phyloP scores from a whole-genome alignment of 768 basidiomycete species.

The Hericium rajendrae region DNA sequence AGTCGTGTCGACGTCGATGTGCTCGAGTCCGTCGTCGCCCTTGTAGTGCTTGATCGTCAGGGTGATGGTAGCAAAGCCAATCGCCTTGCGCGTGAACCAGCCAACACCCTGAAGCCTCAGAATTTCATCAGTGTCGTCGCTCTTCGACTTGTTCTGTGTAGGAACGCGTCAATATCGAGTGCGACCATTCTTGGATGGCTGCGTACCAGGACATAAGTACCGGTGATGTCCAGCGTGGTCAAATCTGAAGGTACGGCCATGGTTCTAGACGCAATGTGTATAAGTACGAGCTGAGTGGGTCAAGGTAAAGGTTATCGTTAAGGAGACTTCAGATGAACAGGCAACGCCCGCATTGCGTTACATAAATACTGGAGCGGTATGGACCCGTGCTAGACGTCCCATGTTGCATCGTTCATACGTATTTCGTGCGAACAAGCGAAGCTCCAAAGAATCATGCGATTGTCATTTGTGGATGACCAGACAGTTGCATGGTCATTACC shows the following conservation, averaged over 20 bases:
- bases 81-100: conserved; percentile 60
- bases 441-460: no score
- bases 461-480: no score
- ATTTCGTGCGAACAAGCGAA: no score
- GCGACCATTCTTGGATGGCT: background rate
- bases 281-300: background rate
- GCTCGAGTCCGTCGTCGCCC: conserved; percentile 48
- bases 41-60: conserved; percentile 53
- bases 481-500: no score
- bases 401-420: no score
- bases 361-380: no score
- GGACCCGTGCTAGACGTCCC: no score
- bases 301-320: background rate
- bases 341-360: no score
- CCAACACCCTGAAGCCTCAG: conserved; percentile 62
- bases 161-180: background rate
- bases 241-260: conserved; percentile 63
- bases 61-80: conserved; percentile 46
- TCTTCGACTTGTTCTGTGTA: conserved; percentile 57
- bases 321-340: no score
- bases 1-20: conserved; percentile 55
- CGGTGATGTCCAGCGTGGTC: conserved; percentile 49
- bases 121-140: conserved; percentile 52
- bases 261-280: background rate
- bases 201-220: conserved; percentile 53